Percentiles rank a stretch among this genome's conserved stretches.
Evolutionary conservation across 176 grass and related monocot species (phyloP).

Genomic region (Phyllostachys edulis): DNA sequence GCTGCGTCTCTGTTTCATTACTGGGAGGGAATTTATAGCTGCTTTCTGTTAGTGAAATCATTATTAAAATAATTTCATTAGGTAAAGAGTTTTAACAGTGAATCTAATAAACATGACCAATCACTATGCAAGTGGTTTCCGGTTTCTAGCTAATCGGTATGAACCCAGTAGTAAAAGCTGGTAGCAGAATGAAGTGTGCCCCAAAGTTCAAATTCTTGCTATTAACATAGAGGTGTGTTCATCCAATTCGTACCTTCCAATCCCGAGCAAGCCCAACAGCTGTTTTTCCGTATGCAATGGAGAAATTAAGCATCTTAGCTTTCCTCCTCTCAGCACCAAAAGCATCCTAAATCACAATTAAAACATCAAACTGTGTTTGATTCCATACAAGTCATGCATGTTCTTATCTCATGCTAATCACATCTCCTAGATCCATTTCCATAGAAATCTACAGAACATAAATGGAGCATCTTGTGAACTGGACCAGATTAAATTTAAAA

Average conservation of each 20-base stretch:
- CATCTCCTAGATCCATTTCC: constrained; percentile 1
- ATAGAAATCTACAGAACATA: background rate
- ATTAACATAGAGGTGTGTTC: constrained; percentile 23
- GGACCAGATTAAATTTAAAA: background rate
- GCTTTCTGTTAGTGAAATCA: background rate
- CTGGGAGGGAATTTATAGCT: background rate
- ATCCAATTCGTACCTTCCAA: constrained; percentile 77
- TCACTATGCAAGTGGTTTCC: background rate
- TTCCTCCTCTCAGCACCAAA: constrained; percentile 94
- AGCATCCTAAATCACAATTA: constrained; percentile 73
- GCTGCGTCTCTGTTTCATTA: background rate
- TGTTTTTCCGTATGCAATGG: constrained; percentile 97
- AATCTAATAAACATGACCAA: constrained; percentile 13
- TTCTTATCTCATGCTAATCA: background rate
- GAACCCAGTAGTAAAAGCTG: background rate
- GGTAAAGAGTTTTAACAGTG: background rate
- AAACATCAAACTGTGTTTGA: constrained; percentile 21
- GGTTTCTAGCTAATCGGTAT: background rate
- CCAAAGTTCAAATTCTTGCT: constrained; percentile 15
- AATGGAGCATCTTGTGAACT: background rate
- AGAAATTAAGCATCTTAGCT: constrained; percentile 99
- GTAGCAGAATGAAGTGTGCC: background rate
- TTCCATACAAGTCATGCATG: background rate
- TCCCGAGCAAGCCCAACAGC: constrained; percentile 81
- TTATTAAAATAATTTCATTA: background rate